Conservation (phyloP, 2,329 filamentous ascomycete species). For the Aureobasidium mangrovei region DNA sequence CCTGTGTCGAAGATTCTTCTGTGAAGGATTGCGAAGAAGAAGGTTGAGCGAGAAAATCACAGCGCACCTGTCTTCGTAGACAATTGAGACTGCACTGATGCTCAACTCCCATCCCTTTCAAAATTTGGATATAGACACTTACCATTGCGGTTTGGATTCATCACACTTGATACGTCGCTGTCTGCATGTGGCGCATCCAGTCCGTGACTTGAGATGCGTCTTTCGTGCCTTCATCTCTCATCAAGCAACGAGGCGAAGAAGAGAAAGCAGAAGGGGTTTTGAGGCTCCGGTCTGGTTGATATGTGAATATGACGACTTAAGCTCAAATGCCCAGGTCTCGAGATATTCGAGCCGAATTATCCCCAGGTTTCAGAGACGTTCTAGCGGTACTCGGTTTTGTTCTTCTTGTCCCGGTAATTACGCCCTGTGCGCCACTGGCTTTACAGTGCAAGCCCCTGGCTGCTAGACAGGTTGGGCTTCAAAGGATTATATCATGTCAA, state of each 20-base stretch:
- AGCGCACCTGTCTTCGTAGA: conserved; percentile 1
- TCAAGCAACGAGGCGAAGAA: not conserved
- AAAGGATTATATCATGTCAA: no score
- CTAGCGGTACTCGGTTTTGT: not conserved
- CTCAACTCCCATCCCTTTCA: not conserved
- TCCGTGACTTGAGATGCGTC: conserved; percentile 7
- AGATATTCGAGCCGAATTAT: not conserved
- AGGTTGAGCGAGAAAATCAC: not conserved
- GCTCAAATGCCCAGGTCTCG: not conserved
- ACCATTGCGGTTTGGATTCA: conserved; percentile 9
- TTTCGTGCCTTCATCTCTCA: conserved; percentile 6
- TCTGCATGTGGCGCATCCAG: conserved; percentile 4
- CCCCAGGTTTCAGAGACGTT: not conserved
- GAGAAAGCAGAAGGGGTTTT: not conserved
- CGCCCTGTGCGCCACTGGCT: not conserved
- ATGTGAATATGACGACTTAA: not conserved
- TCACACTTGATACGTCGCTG: conserved; percentile 1
- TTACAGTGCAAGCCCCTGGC: not conserved
- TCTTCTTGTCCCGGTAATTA: not conserved
- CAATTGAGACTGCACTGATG: conserved; percentile 1
- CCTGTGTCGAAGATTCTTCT: not conserved
- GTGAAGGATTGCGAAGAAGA: not conserved
- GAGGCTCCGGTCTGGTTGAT: not conserved
- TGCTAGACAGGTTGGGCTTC: not conserved
- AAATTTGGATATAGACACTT: not conserved